Base-by-base conservation (phyloP, 2,329 filamentous ascomycete species). In the Cordyceps tenuipes region DNA sequence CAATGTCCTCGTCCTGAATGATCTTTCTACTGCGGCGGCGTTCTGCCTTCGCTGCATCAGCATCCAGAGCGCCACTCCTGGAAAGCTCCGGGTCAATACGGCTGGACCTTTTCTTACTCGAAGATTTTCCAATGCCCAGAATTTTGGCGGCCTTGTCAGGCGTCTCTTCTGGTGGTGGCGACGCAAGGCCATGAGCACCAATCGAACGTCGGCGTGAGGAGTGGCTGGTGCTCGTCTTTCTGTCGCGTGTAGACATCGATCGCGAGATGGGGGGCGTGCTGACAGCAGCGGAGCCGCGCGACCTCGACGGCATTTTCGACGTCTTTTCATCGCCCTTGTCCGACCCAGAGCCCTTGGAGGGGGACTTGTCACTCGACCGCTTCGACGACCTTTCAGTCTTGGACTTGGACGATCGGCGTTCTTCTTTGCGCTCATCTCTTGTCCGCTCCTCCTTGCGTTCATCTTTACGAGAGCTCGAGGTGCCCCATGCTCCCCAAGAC, bases 131-230 rank as follows among this genome's bases (percentile, higher is more conserved):
- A 26, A 82, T 65, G 76, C 91, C 84, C 2, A 94, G 84, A 57
- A 93, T 74, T 72, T 86, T 91, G 36, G 90, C 89, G 31, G 90
- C 90, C 72, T 95, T 96, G 50, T 83, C 82, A 3, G 80, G 79
- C 47, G 79, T 75, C 36, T 88, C 83, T 34, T 91, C 90, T 2
- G 87, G 84, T 9, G 89, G 88, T 3, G 90, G 89, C 21, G 89
- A 90, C 50, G 83, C 79, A 62, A 92, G 76, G 8, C 85, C 88
- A 63, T 79, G 78, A 31, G 77, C 81, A 57, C 90, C 88, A 17
- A 88, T 73, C 0, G 90, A 88, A 63, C 86, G 80, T 43, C 87
- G 86, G 60, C 88, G 82, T 57, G 89, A 87, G 57, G 84, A 78
- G 62, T 78, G 85, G 57, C 79, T 79, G 41, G 75, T 73, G 63